A percentile compares a stretch with the other conserved stretches of the same genome.
These are phyloP conservation scores for Moesziomyces antarcticus DNA, from an alignment of 1,284 basidiomycete genomes.

Conservation along the genomic window DNA sequence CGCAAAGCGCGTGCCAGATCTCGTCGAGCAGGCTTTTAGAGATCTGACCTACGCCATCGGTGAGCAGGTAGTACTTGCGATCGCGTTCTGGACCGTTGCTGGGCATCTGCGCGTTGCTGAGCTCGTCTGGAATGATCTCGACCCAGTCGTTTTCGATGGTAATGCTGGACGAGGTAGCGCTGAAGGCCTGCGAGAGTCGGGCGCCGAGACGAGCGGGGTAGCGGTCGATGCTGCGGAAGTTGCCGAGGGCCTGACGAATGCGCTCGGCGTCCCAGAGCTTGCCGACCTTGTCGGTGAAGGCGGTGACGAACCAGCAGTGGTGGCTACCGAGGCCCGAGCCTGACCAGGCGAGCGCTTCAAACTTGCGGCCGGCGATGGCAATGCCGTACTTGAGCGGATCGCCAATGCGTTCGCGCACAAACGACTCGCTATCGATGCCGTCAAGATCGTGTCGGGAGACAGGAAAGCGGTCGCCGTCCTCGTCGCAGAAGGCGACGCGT, in stretches of 20 bases:
- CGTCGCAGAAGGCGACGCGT: slow-evolving; percentile 31
- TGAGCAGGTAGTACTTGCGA: slow-evolving; percentile 17
- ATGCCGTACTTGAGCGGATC: slow-evolving; percentile 29
- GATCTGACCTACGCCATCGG: slow-evolving; percentile 38
- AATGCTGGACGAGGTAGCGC: slow-evolving; percentile 36
- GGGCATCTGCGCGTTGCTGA: slow-evolving; percentile 10
- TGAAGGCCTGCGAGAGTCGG: slow-evolving; percentile 37
- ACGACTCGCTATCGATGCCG: slow-evolving; percentile 34
- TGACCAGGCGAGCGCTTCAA: slow-evolving; percentile 38
- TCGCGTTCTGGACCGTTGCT: neutral
- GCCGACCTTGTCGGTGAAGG: slow-evolving; percentile 29
- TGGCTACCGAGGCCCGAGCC: slow-evolving; percentile 30
- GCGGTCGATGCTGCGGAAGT: slow-evolving; percentile 18
- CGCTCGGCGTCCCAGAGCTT: slow-evolving; percentile 28
- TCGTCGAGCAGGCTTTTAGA: slow-evolving; percentile 19
- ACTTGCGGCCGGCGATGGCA: slow-evolving; percentile 25
- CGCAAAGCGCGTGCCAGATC: slow-evolving; percentile 28
- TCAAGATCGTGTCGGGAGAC: slow-evolving; percentile 28
- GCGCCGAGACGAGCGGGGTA: slow-evolving; percentile 34
- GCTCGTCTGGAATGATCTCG: slow-evolving; percentile 23
- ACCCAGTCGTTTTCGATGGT: slow-evolving; percentile 22
- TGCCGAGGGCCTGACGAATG: slow-evolving; percentile 28
- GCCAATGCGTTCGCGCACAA: slow-evolving; percentile 32
- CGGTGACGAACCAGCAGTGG: slow-evolving; percentile 36
- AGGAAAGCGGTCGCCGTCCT: slow-evolving; percentile 38